Evolutionary conservation across 2,329 filamentous ascomycete genomes (phyloP).

Genomic region (Rhytidhysteron rufulum): DNA sequence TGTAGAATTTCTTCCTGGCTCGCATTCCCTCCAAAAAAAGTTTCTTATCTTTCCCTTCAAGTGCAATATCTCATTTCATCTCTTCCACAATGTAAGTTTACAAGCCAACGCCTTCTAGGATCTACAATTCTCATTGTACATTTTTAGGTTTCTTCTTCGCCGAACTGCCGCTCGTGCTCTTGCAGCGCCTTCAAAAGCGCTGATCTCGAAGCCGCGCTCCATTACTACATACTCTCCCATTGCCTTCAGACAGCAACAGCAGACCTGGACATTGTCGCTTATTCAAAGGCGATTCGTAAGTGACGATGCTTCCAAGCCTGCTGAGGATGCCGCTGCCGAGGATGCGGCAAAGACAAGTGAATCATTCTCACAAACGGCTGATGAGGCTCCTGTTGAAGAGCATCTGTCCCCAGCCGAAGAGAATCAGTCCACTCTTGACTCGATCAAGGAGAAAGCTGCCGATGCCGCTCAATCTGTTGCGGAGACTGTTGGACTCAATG

Average conservation of each 20-base stretch:
- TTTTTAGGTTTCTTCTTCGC: slow-evolving; percentile 55
- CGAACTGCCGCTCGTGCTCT: slow-evolving; percentile 55
- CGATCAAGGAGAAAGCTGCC: slow-evolving; percentile 11
- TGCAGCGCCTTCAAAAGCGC: slow-evolving; percentile 42
- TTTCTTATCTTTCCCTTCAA: too few relatives aligned
- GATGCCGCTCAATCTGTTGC: slow-evolving; percentile 24
- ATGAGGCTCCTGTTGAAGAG: slow-evolving; percentile 33
- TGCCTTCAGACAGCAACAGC: slow-evolving; percentile 29
- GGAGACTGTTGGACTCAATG: slow-evolving; percentile 19
- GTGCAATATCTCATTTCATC: too few relatives aligned
- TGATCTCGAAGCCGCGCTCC: slow-evolving; percentile 39
- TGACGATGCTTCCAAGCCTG: slow-evolving; percentile 41
- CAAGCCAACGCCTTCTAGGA: too few relatives aligned
- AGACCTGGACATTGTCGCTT: slow-evolving; percentile 36
- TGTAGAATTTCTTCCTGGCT: too few relatives aligned
- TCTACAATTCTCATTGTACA: slow-evolving; percentile 1
- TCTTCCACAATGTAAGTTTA: too few relatives aligned
- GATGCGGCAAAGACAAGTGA: slow-evolving; percentile 21
- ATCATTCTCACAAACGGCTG: slow-evolving; percentile 32
- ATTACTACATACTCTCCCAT: slow-evolving; percentile 30
- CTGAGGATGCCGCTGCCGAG: slow-evolving; percentile 30
- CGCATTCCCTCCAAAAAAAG: too few relatives aligned
- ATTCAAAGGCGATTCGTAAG: slow-evolving; percentile 49
- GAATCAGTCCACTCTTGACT: slow-evolving; percentile 2
- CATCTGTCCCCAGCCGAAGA: slow-evolving; percentile 16